Evolutionary conservation across 306 rosid genomes (phyloP), one percentile per base, ranked within the genome.

Genomic region (Alnus rubra): DNA sequence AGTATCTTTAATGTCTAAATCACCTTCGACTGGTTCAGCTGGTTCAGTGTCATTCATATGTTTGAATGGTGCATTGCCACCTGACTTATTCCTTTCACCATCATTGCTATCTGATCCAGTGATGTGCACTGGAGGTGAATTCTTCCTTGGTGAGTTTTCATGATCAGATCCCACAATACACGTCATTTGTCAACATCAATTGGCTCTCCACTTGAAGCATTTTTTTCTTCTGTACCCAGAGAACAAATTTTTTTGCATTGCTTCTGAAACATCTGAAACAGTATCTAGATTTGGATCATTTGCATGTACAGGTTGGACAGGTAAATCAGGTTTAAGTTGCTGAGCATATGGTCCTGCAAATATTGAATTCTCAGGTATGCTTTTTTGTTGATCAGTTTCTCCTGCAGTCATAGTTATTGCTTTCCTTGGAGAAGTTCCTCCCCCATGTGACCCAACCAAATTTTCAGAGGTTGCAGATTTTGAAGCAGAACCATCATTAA

Each of bases 31-130:
- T 50, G 83, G 79, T 79, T 83, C 80, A 72, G 81, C 80, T 60
- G 84, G 82, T 54, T 74, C 83, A 77, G 71, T 58, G 35, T 78
- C 80, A 71, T 76, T 82, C 67, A 76, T 60, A 74, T 73, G 73
- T 80, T 63, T 83, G 55, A 47, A 69, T 37, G 67, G 75, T 74
- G 73, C 48, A 55, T 69, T 75, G 75, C 85, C 73, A n/a, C 71
- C 87, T 67, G 86, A 78, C 82, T 74, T 75, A 75, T 78, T 70
- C 62, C 78, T 71, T 77, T 84, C 92, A 69, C 75, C 80, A n/a
- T 47, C 78, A 80, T 51, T 74, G 59, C 72, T 83, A 74, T 83
- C 89, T 30, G 85, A 70, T 78, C 55, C 59, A 79, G 79, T 35
- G 49, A 69, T 67, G 68, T 58, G 75, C 79, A 59, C 47, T 10